phyloP scores from a whole-genome alignment of 768 basidiomycete species.

The Lentinula sp. region DNA sequence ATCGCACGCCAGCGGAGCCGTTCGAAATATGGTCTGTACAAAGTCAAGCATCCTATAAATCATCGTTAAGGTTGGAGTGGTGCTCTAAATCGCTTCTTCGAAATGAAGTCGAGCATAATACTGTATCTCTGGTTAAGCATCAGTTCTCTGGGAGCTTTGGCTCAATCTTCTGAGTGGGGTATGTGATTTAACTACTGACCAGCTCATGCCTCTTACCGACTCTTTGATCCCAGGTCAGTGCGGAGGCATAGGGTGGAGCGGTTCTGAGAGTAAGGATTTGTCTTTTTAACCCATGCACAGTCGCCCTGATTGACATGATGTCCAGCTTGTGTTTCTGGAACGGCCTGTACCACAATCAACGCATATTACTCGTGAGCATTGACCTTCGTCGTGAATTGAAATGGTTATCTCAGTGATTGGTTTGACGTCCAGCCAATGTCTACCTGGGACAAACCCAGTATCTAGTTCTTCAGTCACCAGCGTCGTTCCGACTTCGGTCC shows the following conservation, averaged over 20 bases:
- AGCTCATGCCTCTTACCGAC: not conserved
- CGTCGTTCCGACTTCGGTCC: not conserved
- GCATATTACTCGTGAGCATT: slow-evolving; percentile 20
- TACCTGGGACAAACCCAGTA: slow-evolving; percentile 19
- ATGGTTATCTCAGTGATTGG: not conserved
- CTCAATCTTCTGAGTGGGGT: slow-evolving; percentile 3
- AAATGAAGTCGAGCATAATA: not conserved
- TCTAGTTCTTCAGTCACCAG: slow-evolving; percentile 8
- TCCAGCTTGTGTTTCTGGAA: slow-evolving; percentile 27
- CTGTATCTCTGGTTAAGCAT: not conserved
- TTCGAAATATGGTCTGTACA: not conserved
- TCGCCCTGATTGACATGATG: not conserved
- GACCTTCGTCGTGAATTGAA: not conserved
- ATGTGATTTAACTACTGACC: not conserved
- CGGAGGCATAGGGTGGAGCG: slow-evolving; percentile 31
- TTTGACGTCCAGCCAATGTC: slow-evolving; percentile 19
- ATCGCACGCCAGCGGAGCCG: not conserved
- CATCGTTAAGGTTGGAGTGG: no score
- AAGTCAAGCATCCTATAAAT: not conserved
- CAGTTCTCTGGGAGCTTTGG: not conserved
- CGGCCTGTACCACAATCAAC: slow-evolving; percentile 23
- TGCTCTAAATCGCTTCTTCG: not conserved
- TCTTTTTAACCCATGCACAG: not conserved
- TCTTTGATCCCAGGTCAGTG: slow-evolving; percentile 7
- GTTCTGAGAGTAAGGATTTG: slow-evolving; percentile 5